Conservation (phyloP, 2,329 filamentous ascomycete genomes). For the Torrubiellomyces zombiae region DNA sequence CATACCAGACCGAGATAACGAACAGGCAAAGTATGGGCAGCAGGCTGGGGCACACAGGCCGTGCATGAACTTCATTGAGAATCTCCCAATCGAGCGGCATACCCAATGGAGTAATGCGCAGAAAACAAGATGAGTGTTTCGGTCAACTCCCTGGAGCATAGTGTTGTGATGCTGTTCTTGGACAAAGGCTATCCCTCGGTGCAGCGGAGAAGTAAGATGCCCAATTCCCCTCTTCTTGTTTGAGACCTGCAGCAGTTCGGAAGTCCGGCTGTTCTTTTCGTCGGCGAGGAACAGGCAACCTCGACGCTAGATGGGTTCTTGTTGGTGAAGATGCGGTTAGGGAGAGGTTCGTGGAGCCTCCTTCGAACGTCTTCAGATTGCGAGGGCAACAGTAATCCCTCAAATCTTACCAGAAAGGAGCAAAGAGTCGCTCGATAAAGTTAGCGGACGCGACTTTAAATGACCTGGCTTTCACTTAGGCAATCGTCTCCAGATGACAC, state of each 20-base stretch:
- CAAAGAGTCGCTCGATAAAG: neutral
- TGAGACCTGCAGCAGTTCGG: conserved; percentile 7
- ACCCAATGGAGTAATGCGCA: too few species aligned
- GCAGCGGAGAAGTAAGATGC: conserved; percentile 1
- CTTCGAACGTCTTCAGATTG: conserved; percentile 1
- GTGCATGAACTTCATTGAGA: too few species aligned
- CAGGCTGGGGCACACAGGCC: neutral
- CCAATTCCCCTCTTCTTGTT: conserved; percentile 3
- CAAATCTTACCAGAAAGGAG: neutral
- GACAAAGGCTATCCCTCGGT: too few species aligned
- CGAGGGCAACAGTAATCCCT: too few species aligned
- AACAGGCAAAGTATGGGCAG: neutral
- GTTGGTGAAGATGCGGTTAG: neutral
- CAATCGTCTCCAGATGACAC: conserved; percentile 3
- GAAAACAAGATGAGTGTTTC: too few species aligned
- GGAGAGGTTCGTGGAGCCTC: neutral
- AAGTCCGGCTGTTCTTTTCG: conserved; percentile 4
- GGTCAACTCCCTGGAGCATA: too few species aligned
- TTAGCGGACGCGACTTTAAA: conserved; percentile 1
- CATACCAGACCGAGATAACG: too few species aligned
- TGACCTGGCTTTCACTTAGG: conserved; percentile 1
- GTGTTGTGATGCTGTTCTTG: too few species aligned
- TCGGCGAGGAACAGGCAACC: conserved; percentile 2
- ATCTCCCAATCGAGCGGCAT: too few species aligned
- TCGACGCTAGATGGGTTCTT: neutral